Conservation (phyloP, 2,329 filamentous ascomycete species). For the Monosporascus sp. region DNA sequence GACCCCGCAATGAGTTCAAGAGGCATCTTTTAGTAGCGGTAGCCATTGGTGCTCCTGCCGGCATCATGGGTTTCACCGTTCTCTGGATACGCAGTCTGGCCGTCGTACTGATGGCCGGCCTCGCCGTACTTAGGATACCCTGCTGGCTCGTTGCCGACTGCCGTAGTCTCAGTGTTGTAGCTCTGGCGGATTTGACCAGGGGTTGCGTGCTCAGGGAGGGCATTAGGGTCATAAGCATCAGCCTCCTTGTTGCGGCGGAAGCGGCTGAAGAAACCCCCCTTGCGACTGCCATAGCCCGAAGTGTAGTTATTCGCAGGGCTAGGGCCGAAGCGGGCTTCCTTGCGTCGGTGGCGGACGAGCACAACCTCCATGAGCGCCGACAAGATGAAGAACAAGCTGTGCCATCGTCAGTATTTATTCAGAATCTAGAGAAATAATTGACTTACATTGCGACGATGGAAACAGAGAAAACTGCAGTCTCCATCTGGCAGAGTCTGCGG, state of each 20-base stretch:
- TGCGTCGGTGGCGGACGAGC: conserved; percentile 64
- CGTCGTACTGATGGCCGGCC: conserved; percentile 21
- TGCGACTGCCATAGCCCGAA: conserved; percentile 27
- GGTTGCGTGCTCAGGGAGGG: conserved; percentile 29
- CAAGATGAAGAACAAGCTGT: conserved; percentile 67
- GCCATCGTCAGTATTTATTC: not conserved
- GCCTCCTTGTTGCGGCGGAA: conserved; percentile 21
- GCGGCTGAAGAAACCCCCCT: conserved; percentile 25
- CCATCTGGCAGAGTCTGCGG: conserved; percentile 60
- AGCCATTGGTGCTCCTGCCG: conserved; percentile 10
- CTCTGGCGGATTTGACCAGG: conserved; percentile 29
- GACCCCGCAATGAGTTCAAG: not conserved
- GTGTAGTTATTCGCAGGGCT: conserved; percentile 37
- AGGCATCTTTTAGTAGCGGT: conserved; percentile 14
- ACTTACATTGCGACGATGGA: conserved; percentile 70
- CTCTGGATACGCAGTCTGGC: conserved; percentile 26
- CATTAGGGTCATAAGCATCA: conserved; percentile 23
- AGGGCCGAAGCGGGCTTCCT: conserved; percentile 36
- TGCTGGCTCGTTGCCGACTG: conserved; percentile 19
- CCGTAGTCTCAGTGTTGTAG: conserved; percentile 31
- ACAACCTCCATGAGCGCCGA: conserved; percentile 65
- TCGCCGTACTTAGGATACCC: conserved; percentile 26
- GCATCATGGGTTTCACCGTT: conserved; percentile 7
- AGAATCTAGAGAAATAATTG: not conserved
- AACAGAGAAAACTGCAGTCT: conserved; percentile 73